Base-by-base conservation (phyloP, 2,329 filamentous ascomycete genomes). In the Talaromyces funiculosus region DNA sequence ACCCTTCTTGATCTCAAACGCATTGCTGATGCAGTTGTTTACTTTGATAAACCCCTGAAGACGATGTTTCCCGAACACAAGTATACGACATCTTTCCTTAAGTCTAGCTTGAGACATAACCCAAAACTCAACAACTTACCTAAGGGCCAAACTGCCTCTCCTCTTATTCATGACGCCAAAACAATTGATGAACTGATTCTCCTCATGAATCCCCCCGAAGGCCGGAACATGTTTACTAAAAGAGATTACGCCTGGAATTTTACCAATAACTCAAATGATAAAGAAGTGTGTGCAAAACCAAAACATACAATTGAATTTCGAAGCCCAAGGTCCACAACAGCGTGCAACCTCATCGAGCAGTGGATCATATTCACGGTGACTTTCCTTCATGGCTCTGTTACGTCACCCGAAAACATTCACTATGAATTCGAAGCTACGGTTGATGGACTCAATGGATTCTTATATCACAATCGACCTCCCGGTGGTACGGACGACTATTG, bases 161-260 rank as follows among this genome's bases (percentile, higher is more conserved):
- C 12, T n/a, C 4, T 22, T 6, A 35, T 56, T 43, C 12, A 18
- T 2, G 10, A 33, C 9, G 18, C 38, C 26, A 16, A 35, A 24
- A 42, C 40, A 8, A 20, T 24, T 7, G 38, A 57, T 5, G 18
- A 33, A 18, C 20, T 57, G 12, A 26, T 47, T n/a, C 6, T 35
- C 6, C n/a, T 45, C n/a, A 20, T 57, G 7, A 57, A 57, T n/a
- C n/a, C 40, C 4, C 12, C 18, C 10, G 4, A 6, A 4, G 18
- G 10, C 3, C 8, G 29, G 4, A 22, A n/a, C 12, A 2, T 5
- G 7, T 14, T 9, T 2, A 31, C 18, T 14, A 26, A 8, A 16
- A 26, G 54, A 45, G 24, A 35, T 14, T 57, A 57, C 54, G 22
- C 54, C 18, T 57, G 54, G 54, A 57, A 57, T 26, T 47, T 57